Evolutionary conservation across 2,329 filamentous ascomycete species (phyloP), one percentile per base, ranked within the genome.

Genomic region (Cordyceps farinosa): DNA sequence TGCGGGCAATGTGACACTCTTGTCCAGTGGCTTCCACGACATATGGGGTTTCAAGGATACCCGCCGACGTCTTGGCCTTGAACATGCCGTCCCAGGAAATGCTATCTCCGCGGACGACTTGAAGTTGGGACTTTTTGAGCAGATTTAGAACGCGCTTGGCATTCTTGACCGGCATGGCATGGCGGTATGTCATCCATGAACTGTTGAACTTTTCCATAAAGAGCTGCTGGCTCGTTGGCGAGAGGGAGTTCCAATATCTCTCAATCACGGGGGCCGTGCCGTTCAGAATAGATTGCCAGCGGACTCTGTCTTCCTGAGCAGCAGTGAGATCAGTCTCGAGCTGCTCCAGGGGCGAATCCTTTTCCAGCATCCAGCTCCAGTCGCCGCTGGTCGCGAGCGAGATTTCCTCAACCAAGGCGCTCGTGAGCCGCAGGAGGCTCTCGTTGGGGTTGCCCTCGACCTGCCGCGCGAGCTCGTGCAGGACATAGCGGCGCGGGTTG

Each of bases 191-290:
- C 62, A 64, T 64, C 62, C 62, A 64, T 0, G 62, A 5, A 17
- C 55, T 60, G 34, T 64, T 64, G 27, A 64, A 61, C 34, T 60
- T 60, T 17, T 47, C 40, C 62, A 64, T 60, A 27, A 64, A 64
- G 2, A 64, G 38, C 40, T 54, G 9, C 29, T 61, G 56, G 40
- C 62, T 64, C 7, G 48, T 48, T 9, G 50, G 22, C 8, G 48
- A 54, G 2, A 64, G 44, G 3, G 47, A 47, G 50, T 60, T 50
- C 62, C 62, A 64, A 22, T 64, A 64, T 11, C 62, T 22, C 42
- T 64, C 62, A 6, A 64, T 50, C 2, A 64, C 55, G 1, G 62
- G 62, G 10, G 62, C 62, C 2, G 62, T 64, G 27, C 50, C 56
- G 40, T 53, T 59, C 9, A 64, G 62, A 1, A 64, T 34, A 3